phyloP scores from a whole-genome alignment of 1,139 yeast genomes.

The Schizosaccharomyces versatilis region DNA sequence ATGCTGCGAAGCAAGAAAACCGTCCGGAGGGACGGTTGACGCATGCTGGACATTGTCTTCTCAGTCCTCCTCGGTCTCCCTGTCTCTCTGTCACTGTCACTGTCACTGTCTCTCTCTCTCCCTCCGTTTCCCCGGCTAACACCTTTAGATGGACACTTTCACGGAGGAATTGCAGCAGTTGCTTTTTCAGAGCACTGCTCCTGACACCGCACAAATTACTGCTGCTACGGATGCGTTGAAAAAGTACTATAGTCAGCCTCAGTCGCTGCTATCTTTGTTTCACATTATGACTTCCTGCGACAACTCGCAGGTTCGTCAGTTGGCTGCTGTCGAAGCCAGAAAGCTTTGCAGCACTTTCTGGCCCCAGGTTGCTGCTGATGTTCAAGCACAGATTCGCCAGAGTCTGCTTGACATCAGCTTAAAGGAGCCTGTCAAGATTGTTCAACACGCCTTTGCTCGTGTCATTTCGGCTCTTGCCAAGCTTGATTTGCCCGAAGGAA shows the following conservation, averaged over 20 bases:
- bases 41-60: no score
- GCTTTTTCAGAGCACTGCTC: conserved; percentile 12
- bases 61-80: no score
- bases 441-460: conserved; percentile 77
- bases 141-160: neutral
- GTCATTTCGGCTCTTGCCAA: conserved; percentile 73
- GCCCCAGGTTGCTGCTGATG: conserved; percentile 26
- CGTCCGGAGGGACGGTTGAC: no score
- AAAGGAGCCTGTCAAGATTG: conserved; percentile 38
- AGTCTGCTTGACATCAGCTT: conserved; percentile 52
- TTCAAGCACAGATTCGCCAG: conserved; percentile 40
- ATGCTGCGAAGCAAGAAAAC: no score
- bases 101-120: neutral
- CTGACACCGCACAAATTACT: conserved; percentile 25
- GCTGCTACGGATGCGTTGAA: conserved; percentile 59
- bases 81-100: no score
- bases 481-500: conserved; percentile 38
- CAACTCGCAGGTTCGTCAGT: conserved; percentile 25
- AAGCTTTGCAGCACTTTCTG: conserved; percentile 57
- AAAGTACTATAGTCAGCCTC: conserved; percentile 51
- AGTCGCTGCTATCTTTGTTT: conserved; percentile 59
- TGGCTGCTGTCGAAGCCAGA: conserved; percentile 90
- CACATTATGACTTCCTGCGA: conserved; percentile 43
- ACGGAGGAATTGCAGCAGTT: conserved; percentile 3
- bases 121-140: neutral